These are phyloP conservation scores for Leucosporidium creatinivorum DNA, from an alignment of 768 basidiomycete genomes.

Conservation along the genomic window DNA sequence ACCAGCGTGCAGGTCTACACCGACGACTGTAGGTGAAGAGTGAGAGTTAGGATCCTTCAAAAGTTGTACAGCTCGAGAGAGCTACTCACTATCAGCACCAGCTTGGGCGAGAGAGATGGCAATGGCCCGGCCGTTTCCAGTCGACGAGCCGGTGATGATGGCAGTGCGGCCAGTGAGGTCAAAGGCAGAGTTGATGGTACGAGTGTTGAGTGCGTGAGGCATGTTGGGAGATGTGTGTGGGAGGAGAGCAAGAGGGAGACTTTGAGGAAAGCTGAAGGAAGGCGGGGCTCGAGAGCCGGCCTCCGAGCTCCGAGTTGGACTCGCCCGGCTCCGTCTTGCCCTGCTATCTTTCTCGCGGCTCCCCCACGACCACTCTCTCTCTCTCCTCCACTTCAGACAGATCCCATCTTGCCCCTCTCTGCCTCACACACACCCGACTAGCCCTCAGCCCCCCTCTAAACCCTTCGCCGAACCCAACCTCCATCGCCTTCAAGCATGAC, in stretches of 20 bases:
- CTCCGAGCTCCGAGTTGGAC: too few relatives aligned
- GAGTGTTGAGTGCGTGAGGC: too few relatives aligned
- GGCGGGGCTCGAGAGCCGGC: too few relatives aligned
- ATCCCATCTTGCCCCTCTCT: background rate
- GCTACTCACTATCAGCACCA: background rate
- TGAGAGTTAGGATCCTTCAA: background rate
- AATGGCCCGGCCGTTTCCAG: conserved; percentile 6
- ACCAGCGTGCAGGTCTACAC: conserved; percentile 5
- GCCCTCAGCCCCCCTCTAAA: background rate
- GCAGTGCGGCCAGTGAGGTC: conserved; percentile 16
- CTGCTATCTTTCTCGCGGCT: too few relatives aligned
- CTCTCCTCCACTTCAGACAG: too few relatives aligned
- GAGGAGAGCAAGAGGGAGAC: background rate
- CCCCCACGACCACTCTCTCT: too few relatives aligned
- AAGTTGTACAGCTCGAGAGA: background rate
- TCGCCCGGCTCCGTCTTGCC: too few relatives aligned
- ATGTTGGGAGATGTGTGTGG: background rate
- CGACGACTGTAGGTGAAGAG: background rate
- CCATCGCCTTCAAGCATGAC: background rate
- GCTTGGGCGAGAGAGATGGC: conserved; percentile 7
- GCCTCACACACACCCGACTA: background rate
- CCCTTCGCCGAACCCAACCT: background rate
- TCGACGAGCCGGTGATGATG: conserved; percentile 5
- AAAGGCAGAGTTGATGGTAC: background rate
- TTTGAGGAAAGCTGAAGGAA: too few relatives aligned